Evolutionary conservation across 2,329 filamentous ascomycete species (phyloP), one percentile per base, ranked within the genome.

Genomic region (Didymella glomerata): DNA sequence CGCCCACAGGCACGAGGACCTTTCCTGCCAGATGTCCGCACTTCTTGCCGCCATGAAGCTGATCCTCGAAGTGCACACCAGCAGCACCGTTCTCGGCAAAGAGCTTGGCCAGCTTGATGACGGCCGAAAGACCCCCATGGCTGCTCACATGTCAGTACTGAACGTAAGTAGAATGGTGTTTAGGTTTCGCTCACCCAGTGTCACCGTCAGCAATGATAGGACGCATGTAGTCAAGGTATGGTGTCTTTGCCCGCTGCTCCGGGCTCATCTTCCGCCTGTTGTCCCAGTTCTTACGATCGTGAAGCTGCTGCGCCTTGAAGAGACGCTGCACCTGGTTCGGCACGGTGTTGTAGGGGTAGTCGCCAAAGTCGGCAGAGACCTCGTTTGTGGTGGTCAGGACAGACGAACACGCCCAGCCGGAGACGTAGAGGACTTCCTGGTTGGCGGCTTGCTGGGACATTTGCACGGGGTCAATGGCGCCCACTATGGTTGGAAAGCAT

Each of bases 291-390:
- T 96, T 97, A 67, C 95, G 89, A 78, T 99, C 95, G 77, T 99
- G 95, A 83, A 98, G 88, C 66, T 93, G 93, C 79, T 99, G 95
- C 4, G 95, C 95, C 81, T 98, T 98, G 81, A 96, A 92, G 50
- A 99, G 82, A 64, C 95, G 88, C 81, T 99, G 93, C 4, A 99
- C 95, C 77, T 98, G 95, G 80, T 98, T 98, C 9, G 95, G 95
- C 4, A 99, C 95, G 0, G 95, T 99, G 76, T 98, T 98, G 82
- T 99, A 99, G 0, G 95, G 95, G 77, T 99, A 99, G 79, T 99
- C 95, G 71, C 95, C 95, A 80, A 98, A 97, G 77, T 99, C 95
- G 42, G 95, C 91, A 0, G 93, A 97, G 27, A 99, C 95, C 77
- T 99, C 95, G 80, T 99, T 98, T 36, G 95, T 98, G 10, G 88